Evolutionary conservation across 2,329 filamentous ascomycete species (phyloP).

Genomic region (Aspergillus neoniger): DNA sequence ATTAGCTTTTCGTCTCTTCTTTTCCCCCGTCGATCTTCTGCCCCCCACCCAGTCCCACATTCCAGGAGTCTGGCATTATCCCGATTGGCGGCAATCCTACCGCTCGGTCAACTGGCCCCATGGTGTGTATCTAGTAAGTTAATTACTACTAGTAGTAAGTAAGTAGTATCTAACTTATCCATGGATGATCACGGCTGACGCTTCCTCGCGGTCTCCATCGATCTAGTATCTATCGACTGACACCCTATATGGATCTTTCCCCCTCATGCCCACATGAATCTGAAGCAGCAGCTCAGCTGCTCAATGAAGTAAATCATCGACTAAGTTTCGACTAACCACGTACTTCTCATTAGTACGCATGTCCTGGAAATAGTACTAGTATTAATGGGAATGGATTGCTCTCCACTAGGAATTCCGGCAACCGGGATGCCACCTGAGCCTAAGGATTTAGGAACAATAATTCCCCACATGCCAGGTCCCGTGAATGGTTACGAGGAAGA

Average conservation of each 20-base stretch:
- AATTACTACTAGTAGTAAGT: too few species aligned
- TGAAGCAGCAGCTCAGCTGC: neutral
- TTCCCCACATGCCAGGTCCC: slow-evolving; percentile 16
- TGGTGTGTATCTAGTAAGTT: neutral
- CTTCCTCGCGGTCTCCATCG: neutral
- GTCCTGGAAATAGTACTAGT: too few species aligned
- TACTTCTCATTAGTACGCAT: neutral
- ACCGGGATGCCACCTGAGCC: slow-evolving; percentile 18
- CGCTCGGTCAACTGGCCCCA: neutral
- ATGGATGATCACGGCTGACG: neutral
- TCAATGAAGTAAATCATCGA: neutral
- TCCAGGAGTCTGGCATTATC: slow-evolving; percentile 15
- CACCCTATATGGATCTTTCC: neutral
- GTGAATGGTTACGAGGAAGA: neutral
- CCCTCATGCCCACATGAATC: neutral
- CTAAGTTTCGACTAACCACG: too few species aligned
- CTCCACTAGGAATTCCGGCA: slow-evolving; percentile 16
- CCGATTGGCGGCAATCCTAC: slow-evolving; percentile 18
- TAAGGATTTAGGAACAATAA: slow-evolving; percentile 12
- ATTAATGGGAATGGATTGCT: neutral
- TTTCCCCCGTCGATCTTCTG: neutral
- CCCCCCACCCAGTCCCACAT: slow-evolving; percentile 7
- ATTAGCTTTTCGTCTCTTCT: slow-evolving; percentile 3
- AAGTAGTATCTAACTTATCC: neutral
- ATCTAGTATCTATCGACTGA: neutral